A percentile compares a stretch with the other conserved stretches of the same genome.
Evolutionary conservation across 352 stramenopile species (phyloP).

Genomic region (Peronospora farinosa): DNA sequence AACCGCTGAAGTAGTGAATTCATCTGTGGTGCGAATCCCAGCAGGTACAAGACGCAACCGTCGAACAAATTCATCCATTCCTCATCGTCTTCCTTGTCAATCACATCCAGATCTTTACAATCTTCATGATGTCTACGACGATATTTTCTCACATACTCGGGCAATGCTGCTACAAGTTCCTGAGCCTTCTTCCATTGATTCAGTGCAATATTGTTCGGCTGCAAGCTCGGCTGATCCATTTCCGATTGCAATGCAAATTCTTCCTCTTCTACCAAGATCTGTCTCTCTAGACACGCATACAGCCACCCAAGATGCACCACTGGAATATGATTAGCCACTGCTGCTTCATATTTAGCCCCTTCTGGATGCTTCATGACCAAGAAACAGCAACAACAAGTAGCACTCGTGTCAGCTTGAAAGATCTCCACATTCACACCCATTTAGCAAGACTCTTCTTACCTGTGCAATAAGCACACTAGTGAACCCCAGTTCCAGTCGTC

Average conservation of each 20-base stretch:
- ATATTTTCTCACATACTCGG: conserved; percentile 29
- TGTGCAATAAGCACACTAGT: conserved; percentile 63
- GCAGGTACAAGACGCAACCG: conserved; percentile 50
- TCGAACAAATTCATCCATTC: conserved; percentile 61
- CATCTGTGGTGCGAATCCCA: conserved; percentile 46
- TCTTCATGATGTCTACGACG: conserved; percentile 2
- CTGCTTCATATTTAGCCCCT: conserved; percentile 64
- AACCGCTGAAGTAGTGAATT: conserved; percentile 37
- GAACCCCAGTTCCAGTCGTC: conserved; percentile 47
- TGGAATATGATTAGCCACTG: conserved; percentile 46
- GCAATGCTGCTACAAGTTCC: conserved; percentile 26
- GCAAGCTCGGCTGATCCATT: conserved; percentile 9
- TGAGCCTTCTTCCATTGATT: conserved; percentile 37
- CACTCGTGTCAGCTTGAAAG: neutral
- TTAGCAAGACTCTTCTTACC: conserved; percentile 9
- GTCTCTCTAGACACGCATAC: conserved; percentile 52
- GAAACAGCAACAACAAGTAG: conserved; percentile 1
- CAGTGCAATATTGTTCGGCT: conserved; percentile 29
- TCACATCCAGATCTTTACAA: neutral
- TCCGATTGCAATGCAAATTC: conserved; percentile 42
- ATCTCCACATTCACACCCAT: neutral
- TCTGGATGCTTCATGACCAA: conserved; percentile 22
- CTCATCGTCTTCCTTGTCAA: conserved; percentile 9
- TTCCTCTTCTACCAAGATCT: conserved; percentile 37
- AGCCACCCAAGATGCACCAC: conserved; percentile 70